Evolutionary conservation across 225 moss, liverwort and hornwort species (phyloP), one percentile per base, ranked within the genome.

Genomic region (Thuidium tamariscinum): DNA sequence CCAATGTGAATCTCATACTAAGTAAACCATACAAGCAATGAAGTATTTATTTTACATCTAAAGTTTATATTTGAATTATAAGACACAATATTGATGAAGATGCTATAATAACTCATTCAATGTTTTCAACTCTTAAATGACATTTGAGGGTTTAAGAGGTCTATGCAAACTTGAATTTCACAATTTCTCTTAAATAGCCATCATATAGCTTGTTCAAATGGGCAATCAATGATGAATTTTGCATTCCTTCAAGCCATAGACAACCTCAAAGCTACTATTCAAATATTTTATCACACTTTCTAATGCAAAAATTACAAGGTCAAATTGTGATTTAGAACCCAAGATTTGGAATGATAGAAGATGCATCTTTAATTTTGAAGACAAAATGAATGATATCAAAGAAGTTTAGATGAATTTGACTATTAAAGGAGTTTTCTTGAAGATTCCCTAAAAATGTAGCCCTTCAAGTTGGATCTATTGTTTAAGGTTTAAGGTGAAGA

Each of bases 401-500:
- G 10, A 64, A n/a, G 5, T 19, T 34, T 7, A 62, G 7, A 4
- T 8, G 4, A n/a, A n/a, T n/a, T 61, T 14, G 34, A 64, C 0
- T 18, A 34, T 0, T 18, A 1, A 0, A 64, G 0, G 9, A 63
- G 1, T 63, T 64, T 18, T 64, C 8, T 4, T 64, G 1, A 34
- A 64, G 17, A 34, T 34, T 34, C 64, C 18, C 1, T 64, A 4
- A 32, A 63, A 63, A 29, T 3, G 14, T 4, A 61, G 0, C 14
- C 3, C 4, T 13, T 61, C 1, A 0, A 2, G 4, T 61, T 30
- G 61, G 4, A 30, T 61, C 1, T 61, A 2, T 29, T 0, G 0
- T 30, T 13, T 61, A 29, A 61, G 14, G 11, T 8, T 11, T 29
- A 3, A 44, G 44, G 30, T 14, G 34, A 48, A 15, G 80, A 46